phyloP scores from a whole-genome alignment of 306 rosid species.

The Vigna trinervia region DNA sequence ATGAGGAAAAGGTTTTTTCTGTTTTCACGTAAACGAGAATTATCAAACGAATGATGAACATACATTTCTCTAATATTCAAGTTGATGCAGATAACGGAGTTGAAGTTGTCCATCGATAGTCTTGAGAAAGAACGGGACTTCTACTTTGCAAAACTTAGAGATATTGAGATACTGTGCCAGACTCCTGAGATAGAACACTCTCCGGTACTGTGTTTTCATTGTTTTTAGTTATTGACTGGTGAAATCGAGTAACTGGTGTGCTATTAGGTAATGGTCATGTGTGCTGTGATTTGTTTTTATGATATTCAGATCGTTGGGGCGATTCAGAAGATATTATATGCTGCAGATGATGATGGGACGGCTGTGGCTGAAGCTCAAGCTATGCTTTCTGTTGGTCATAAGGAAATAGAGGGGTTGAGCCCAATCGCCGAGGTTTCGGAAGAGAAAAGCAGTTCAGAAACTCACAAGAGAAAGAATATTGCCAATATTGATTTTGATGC shows the following conservation, averaged over 20 bases:
- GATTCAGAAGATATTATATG: slow-evolving; percentile 86
- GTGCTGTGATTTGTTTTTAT: slow-evolving; percentile 11
- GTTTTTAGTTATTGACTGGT: background rate
- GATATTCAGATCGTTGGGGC: slow-evolving; percentile 78
- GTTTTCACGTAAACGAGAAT: background rate
- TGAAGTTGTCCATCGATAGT: slow-evolving; percentile 89
- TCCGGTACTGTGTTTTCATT: slow-evolving; percentile 50
- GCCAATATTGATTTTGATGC: slow-evolving; percentile 75
- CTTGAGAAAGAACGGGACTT: slow-evolving; percentile 98
- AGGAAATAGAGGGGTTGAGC: slow-evolving; percentile 63
- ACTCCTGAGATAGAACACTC: slow-evolving; percentile 74
- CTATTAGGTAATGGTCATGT: background rate
- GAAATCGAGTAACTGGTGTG: background rate
- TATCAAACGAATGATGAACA: background rate
- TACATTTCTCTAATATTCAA: background rate
- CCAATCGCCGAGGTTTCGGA: slow-evolving; percentile 85
- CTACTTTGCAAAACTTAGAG: slow-evolving; percentile 89
- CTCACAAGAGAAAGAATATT: slow-evolving; percentile 77
- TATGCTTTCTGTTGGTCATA: slow-evolving; percentile 54
- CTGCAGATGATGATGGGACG: slow-evolving; percentile 75
- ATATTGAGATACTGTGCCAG: slow-evolving; percentile 91
- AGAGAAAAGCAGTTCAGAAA: slow-evolving; percentile 70
- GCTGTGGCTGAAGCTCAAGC: slow-evolving; percentile 94
- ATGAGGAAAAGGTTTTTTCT: slow-evolving; percentile 75
- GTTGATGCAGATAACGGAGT: slow-evolving; percentile 74